phyloP scores from a whole-genome alignment of 2,329 filamentous ascomycete genomes.

The Nemania abortiva region DNA sequence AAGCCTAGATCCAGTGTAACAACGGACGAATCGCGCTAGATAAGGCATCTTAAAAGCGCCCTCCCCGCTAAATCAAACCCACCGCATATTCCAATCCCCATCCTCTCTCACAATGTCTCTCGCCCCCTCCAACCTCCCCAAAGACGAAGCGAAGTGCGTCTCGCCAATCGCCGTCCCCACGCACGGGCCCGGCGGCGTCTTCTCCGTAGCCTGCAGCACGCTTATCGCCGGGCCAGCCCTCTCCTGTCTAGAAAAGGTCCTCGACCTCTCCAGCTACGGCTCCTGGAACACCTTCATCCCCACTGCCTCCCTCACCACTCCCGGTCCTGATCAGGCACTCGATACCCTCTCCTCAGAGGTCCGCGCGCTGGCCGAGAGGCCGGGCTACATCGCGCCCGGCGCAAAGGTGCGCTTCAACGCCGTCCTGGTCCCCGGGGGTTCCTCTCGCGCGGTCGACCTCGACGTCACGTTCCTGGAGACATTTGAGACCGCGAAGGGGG shows the following conservation, averaged over 20 bases:
- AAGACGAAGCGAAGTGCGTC: conserved; percentile 13
- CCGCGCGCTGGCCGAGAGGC: not conserved
- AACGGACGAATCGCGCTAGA: not conserved
- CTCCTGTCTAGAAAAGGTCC: conserved; percentile 28
- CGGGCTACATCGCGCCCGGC: conserved; percentile 17
- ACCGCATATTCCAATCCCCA: not conserved
- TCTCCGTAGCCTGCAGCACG: conserved; percentile 33
- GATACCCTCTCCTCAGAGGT: conserved; percentile 2
- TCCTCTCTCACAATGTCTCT: conserved; percentile 25
- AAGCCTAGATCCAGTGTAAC: too few relatives aligned
- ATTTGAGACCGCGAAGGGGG: conserved; percentile 1
- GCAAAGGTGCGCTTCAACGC: conserved; percentile 33
- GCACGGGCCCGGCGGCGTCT: conserved; percentile 31
- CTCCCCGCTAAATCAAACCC: not conserved
- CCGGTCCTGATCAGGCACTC: not conserved
- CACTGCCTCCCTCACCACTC: conserved; percentile 9
- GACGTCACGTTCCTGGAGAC: conserved; percentile 33
- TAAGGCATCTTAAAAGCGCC: not conserved
- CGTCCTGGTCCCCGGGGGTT: conserved; percentile 29
- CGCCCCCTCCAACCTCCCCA: conserved; percentile 31
- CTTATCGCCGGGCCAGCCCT: conserved; percentile 28
- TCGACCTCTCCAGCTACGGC: conserved; percentile 29
- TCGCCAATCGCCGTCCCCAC: conserved; percentile 37
- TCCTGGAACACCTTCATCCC: conserved; percentile 37
- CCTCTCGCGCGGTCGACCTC: conserved; percentile 29